Percentiles rank a stretch among this genome's conserved stretches.
Conservation (phyloP, 2,329 filamentous ascomycete species). For the Geoglossum cookeanum region DNA sequence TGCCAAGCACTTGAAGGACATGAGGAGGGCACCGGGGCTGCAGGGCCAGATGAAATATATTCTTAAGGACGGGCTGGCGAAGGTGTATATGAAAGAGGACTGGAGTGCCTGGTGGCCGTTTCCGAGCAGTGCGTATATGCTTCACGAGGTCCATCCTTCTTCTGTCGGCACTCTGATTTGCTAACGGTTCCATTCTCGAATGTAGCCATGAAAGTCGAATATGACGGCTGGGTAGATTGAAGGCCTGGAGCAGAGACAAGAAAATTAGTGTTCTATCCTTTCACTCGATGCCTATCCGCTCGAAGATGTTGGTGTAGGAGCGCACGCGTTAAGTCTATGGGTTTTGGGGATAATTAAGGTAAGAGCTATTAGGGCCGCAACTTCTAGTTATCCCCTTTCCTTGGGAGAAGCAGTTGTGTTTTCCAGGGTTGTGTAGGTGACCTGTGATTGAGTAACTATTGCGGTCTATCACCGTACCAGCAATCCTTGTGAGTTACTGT, state of each 20-base stretch:
- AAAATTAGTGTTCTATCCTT: too few species aligned
- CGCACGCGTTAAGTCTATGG: too few species aligned
- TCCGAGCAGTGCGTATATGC: conserved; percentile 21
- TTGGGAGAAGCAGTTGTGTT: too few species aligned
- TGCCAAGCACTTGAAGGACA: conserved; percentile 34
- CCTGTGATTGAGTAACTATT: too few species aligned
- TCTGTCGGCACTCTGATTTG: neutral
- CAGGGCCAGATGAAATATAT: conserved; percentile 53
- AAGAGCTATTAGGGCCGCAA: too few species aligned
- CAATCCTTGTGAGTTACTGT: too few species aligned
- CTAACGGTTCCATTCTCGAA: neutral
- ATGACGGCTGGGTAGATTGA: neutral
- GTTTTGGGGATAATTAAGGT: too few species aligned
- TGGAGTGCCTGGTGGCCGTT: conserved; percentile 38
- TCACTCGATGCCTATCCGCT: too few species aligned
- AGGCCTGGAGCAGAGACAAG: neutral
- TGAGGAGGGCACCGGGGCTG: conserved; percentile 40
- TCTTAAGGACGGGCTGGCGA: conserved; percentile 32
- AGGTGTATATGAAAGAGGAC: conserved; percentile 46
- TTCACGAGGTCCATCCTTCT: neutral
- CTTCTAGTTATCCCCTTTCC: too few species aligned
- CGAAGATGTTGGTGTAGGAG: too few species aligned
- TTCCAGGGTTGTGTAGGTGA: too few species aligned
- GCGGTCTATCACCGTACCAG: too few species aligned
- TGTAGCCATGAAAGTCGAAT: neutral